phyloP scores from a whole-genome alignment of 169 alveolate species.

The Cryptosporidium andersoni region DNA sequence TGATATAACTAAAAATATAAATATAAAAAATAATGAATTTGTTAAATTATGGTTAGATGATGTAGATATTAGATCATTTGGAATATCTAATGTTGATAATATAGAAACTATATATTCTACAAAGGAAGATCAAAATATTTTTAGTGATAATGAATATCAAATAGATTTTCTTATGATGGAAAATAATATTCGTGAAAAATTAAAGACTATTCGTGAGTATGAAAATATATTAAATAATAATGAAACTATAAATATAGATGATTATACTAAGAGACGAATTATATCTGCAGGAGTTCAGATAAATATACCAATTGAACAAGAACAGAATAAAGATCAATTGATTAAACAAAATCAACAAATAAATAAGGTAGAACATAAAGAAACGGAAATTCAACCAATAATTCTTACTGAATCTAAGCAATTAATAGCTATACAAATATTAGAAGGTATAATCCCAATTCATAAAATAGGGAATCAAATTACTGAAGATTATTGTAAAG shows the following conservation, averaged over 20 bases:
- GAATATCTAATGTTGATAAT: neutral
- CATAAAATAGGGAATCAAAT: neutral
- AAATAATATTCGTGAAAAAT: slow-evolving; percentile 26
- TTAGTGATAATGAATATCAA: slow-evolving; percentile 2
- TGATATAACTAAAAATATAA: slow-evolving; percentile 5
- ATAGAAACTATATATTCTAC: neutral
- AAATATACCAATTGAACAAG: neutral
- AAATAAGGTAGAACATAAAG: neutral
- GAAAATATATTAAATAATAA: slow-evolving; percentile 8
- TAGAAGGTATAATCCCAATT: slow-evolving; percentile 10
- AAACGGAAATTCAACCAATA: neutral
- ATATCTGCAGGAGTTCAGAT: slow-evolving; percentile 23
- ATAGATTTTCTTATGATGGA: slow-evolving; percentile 33
- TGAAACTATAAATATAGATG: slow-evolving; percentile 17
- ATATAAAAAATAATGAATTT: slow-evolving; percentile 32
- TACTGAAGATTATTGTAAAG: no score
- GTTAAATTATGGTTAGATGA: slow-evolving; percentile 61
- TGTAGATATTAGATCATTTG: slow-evolving; percentile 8
- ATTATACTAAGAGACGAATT: slow-evolving; percentile 4
- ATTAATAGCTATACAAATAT: slow-evolving; percentile 22
- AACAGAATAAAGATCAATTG: neutral
- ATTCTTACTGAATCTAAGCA: slow-evolving; percentile 12
- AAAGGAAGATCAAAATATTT: neutral
- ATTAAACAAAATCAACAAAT: neutral
- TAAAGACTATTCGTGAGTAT: slow-evolving; percentile 17